Evolutionary conservation across 441 rosid species (phyloP), one percentile per base, ranked within the genome.

Genomic region (Eugenia klotzschiana): DNA sequence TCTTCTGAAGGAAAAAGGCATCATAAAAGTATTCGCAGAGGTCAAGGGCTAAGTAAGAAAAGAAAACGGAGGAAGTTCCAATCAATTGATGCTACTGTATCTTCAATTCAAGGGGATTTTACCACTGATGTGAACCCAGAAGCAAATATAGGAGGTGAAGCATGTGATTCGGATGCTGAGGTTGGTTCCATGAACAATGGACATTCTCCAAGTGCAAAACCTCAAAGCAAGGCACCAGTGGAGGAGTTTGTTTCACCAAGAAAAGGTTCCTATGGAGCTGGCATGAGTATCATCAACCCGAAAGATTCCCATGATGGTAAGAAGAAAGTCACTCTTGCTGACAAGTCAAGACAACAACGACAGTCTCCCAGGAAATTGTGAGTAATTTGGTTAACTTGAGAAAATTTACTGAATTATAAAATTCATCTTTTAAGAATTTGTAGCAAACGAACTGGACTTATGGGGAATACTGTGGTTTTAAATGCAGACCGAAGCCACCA

Each of bases 401-500:
- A 69, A 69, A 27, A 5, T 25, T 80, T 51, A 80, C 16, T 29
- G 54, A 16, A 54, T 50, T 27, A 54, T 50, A 80, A 53, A 37
- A 80, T 51, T 29, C 82, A 16, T 80, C 9, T 29, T 80, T 20
- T 16, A 5, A 14, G 43, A 74, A 49, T 29, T 27, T 37, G 77
- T 18, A 33, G 77, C 77, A 5, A 5, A 37, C 0, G 15, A 18
- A 79, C 81, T 50, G 54, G 27, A 52, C 25, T 69, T 52, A 29
- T 83, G 7, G 14, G 27, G 26, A 81, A 10, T 79, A 79, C 83
- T 81, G 6, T 41, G n/a, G 22, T 26, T 79, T 56, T 20, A 29
- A 79, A 40, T 87, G 84, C 87, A 87, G 91, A 82, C 54, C 50
- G 26, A 81, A 58, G 72, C 56, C 83, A 41, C 51, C 53, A 49